Base-by-base conservation (phyloP, 2,329 filamentous ascomycete species). In the Fusarium sulawesiense region DNA sequence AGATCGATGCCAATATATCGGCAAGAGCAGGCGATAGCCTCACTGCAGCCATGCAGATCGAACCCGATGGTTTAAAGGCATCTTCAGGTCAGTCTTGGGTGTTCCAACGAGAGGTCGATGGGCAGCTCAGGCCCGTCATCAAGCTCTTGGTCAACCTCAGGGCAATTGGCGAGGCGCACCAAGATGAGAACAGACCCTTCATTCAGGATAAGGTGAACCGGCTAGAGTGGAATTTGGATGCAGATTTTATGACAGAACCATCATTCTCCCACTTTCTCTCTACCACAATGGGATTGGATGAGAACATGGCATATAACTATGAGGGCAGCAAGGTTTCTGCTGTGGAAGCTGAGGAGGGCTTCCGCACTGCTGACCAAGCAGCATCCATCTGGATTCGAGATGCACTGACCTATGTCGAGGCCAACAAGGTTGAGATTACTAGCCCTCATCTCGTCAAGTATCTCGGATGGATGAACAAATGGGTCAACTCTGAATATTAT, bases 381-480 rank as follows among this genome's bases (percentile, higher is more conserved):
- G 50, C 56, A 7, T 60, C 56, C 4, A 60, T 60, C 6, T 60
- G 56, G 56, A 60, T 60, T 0, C 23, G 56, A 11, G 56, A 60
- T 21, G 56, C 56, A 30, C n/a, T 60, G 2, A 30, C 4, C 4
- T 45, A 60, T 6, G 16, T 60, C 6, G 56, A 60, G 13, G 50
- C 56, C 11, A 60, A 56, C n/a, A 37, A 40, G 5, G 14, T 56
- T 7, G 50, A 60, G 2, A 60, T 60, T 10, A 56, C 20, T 4
- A 60, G 56, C 16, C 41, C 56, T 40, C 56, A 60, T 25, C 41
- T 60, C 4, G 23, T 46, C 50, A 60, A 60, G 30, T 60, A 60
- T 45, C 42, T 60, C 27, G 30, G 20, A 46, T 60, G 56, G 56
- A 60, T 60, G 50, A 56, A 56, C 27, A 60, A 56, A 25, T 60